Percentiles rank a stretch among this genome's conserved stretches.
phyloP scores from a whole-genome alignment of 179 eudicot genomes.

The Vitellaria paradoxa region DNA sequence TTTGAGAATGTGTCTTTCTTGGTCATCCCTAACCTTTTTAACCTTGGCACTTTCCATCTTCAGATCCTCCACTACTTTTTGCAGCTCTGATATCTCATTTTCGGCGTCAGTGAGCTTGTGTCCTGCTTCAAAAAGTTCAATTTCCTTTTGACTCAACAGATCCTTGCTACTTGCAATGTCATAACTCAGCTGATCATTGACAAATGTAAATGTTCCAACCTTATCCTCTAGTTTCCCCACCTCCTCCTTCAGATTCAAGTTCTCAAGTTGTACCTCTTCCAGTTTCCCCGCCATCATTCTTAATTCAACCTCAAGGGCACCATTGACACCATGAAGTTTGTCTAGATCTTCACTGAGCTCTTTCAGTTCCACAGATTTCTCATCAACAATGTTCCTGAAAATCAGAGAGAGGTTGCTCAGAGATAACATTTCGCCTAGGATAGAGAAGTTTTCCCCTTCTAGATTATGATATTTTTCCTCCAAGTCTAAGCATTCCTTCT shows the following conservation, averaged over 20 bases:
- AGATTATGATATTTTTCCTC: slow-evolving; percentile 46
- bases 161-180: slow-evolving; percentile 48
- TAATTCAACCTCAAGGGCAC: slow-evolving; percentile 43
- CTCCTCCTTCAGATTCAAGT: slow-evolving; percentile 42
- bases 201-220: slow-evolving; percentile 31
- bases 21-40: slow-evolving; percentile 22
- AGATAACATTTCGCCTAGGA: slow-evolving; percentile 52
- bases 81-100: slow-evolving; percentile 29
- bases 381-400: slow-evolving; percentile 46
- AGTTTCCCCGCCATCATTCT: slow-evolving; percentile 38
- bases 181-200: slow-evolving; percentile 35
- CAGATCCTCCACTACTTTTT: slow-evolving; percentile 20
- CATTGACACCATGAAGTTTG: slow-evolving; percentile 44
- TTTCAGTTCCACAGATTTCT: slow-evolving; percentile 44
- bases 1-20: slow-evolving; percentile 33
- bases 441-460: slow-evolving; percentile 50
- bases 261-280: slow-evolving; percentile 47
- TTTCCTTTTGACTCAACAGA: slow-evolving; percentile 46
- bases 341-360: slow-evolving; percentile 41
- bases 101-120: slow-evolving; percentile 23
- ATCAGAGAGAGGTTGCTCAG: slow-evolving; percentile 56
- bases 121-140: slow-evolving; percentile 49
- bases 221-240: slow-evolving; percentile 56
- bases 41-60: slow-evolving; percentile 24
- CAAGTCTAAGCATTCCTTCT: slow-evolving; percentile 38